Evolutionary conservation across 441 rosid species (phyloP).

Genomic region (Pelargonium citronellum): DNA sequence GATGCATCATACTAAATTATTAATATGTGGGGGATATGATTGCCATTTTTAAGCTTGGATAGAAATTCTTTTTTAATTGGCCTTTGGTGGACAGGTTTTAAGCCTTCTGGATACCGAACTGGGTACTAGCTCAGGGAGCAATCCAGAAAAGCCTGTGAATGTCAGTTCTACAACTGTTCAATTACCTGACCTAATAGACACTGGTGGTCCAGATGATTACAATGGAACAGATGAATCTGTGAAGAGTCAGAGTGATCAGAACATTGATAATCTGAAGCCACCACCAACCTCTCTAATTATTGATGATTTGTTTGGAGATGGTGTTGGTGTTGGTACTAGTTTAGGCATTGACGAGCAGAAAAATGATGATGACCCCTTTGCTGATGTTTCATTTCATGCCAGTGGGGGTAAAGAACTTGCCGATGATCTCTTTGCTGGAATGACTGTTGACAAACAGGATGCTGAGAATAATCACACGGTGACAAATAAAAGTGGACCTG

Average conservation of each 20-base stretch:
- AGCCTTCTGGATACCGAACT: slow-evolving; percentile 60
- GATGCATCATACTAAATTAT: neutral
- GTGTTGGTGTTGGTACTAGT: slow-evolving; percentile 24
- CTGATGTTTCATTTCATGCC: slow-evolving; percentile 75
- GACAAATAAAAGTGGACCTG: slow-evolving; percentile 31
- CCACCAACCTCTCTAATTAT: slow-evolving; percentile 40
- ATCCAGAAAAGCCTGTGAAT: slow-evolving; percentile 43
- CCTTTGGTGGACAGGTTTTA: slow-evolving; percentile 51
- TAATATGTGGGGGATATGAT: neutral
- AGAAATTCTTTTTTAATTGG: slow-evolving; percentile 16
- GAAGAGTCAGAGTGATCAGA: slow-evolving; percentile 35
- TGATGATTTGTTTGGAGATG: slow-evolving; percentile 75
- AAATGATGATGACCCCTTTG: slow-evolving; percentile 72
- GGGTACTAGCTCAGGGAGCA: slow-evolving; percentile 31
- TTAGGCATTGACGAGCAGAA: slow-evolving; percentile 36
- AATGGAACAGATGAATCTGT: slow-evolving; percentile 39
- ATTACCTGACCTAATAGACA: slow-evolving; percentile 83
- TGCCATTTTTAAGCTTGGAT: neutral
- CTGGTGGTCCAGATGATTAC: slow-evolving; percentile 52
- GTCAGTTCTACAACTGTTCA: slow-evolving; percentile 39
- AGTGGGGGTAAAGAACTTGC: slow-evolving; percentile 40
- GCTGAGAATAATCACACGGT: slow-evolving; percentile 30
- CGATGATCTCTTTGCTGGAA: slow-evolving; percentile 74
- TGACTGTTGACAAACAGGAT: slow-evolving; percentile 49
- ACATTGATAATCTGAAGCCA: slow-evolving; percentile 28